Evolutionary conservation across 2,329 filamentous ascomycete genomes (phyloP).

Genomic region (Colletotrichum cereale): DNA sequence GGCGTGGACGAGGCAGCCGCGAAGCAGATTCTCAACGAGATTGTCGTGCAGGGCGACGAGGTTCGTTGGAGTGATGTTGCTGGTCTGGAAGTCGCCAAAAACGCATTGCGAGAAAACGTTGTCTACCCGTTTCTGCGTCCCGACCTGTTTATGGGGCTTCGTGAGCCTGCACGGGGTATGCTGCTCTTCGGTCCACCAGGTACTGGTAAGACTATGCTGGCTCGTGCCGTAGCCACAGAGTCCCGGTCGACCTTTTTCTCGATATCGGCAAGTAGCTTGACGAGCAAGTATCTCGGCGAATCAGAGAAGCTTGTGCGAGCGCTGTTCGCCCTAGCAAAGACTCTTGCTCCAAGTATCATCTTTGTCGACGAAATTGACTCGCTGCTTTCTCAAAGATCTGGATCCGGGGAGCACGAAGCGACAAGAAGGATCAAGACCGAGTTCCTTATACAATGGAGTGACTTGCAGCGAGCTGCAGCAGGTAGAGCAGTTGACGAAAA

Average conservation of each 20-base stretch:
- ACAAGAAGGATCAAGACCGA: conserved; percentile 96
- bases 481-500: conserved; percentile 78
- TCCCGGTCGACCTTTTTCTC: conserved; percentile 97
- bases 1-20: conserved; percentile 87
- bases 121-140: conserved; percentile 97
- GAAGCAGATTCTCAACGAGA: conserved; percentile 94
- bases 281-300: conserved; percentile 95
- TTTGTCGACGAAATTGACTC: conserved; percentile 99
- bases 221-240: conserved; percentile 93
- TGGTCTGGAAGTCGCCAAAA: conserved; percentile 90
- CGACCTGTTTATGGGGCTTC: conserved; percentile 94
- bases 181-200: conserved; percentile 95
- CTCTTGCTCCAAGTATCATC: conserved; percentile 92
- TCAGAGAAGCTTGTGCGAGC: conserved; percentile 96
- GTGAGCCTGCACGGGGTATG: conserved; percentile 95
- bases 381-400: conserved; percentile 84
- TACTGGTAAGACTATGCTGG: conserved; percentile 99
- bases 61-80: conserved; percentile 96
- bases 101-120: conserved; percentile 92
- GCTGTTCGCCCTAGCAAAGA: conserved; percentile 89
- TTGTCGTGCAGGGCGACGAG: conserved; percentile 93
- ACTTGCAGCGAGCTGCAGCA: conserved; percentile 90
- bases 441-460: conserved; percentile 97
- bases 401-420: conserved; percentile 90
- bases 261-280: conserved; percentile 93